Conservation (phyloP, 2,329 filamentous ascomycete species). For the Fusarium sp. region DNA sequence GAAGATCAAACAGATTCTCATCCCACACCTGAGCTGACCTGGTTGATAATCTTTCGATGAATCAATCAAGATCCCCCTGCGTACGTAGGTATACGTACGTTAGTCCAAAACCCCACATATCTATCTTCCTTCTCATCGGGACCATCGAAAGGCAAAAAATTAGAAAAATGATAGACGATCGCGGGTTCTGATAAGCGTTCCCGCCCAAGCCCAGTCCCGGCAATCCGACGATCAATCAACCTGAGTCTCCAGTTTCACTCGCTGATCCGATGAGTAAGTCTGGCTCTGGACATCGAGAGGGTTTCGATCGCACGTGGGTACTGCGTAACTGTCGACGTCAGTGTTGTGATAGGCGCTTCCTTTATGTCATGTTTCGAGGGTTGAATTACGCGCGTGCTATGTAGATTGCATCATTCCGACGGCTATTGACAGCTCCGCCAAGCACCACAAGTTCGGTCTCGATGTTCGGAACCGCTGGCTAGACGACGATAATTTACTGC, state of each 20-base stretch:
- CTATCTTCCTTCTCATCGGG: slow-evolving; percentile 23
- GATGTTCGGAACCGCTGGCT: neutral
- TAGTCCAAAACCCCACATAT: slow-evolving; percentile 19
- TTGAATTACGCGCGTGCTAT: slow-evolving; percentile 1
- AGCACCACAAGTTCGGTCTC: neutral
- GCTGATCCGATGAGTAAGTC: slow-evolving; percentile 20
- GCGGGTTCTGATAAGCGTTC: slow-evolving; percentile 26
- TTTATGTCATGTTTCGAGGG: neutral
- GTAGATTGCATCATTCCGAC: slow-evolving; percentile 25
- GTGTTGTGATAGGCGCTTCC: neutral
- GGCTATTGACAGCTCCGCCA: neutral
- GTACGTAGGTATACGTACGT: neutral
- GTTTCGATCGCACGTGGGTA: slow-evolving; percentile 24
- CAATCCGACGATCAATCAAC: slow-evolving; percentile 15
- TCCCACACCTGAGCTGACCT: slow-evolving; percentile 21
- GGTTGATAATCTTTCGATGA: neutral
- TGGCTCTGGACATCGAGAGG: slow-evolving; percentile 14
- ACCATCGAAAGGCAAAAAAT: slow-evolving; percentile 2
- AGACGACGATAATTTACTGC: slow-evolving; percentile 5
- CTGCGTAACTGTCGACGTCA: slow-evolving; percentile 34
- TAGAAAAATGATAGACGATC: slow-evolving; percentile 6
- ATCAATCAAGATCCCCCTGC: slow-evolving; percentile 1
- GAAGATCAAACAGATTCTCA: slow-evolving; percentile 33
- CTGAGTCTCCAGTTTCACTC: neutral
- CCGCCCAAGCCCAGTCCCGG: neutral